These are phyloP conservation scores for Trichosporon sp. DNA, from an alignment of 1,284 basidiomycete genomes.

Conservation along the genomic window DNA sequence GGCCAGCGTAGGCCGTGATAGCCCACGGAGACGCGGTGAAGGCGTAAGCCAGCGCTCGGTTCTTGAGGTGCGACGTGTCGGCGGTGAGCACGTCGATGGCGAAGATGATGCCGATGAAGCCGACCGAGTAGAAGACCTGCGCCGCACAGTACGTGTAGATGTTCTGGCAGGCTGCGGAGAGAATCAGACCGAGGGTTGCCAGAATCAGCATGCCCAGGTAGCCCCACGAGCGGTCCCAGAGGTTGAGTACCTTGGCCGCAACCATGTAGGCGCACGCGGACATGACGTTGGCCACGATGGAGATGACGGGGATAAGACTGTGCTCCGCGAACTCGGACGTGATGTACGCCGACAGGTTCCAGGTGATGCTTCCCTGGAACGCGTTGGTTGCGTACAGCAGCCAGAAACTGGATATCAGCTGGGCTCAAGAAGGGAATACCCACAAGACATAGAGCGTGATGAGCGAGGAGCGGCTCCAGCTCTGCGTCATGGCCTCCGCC, in stretches of 20 bases:
- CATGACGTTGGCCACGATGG: conserved; percentile 46
- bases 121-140: conserved; percentile 51
- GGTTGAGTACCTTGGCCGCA: conserved; percentile 47
- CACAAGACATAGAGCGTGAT: conserved; percentile 41
- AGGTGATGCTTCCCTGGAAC: conserved; percentile 48
- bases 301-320: conserved; percentile 51
- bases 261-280: conserved; percentile 46
- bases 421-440: conserved; percentile 20
- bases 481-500: conserved; percentile 44
- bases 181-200: conserved; percentile 48
- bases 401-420: conserved; percentile 41
- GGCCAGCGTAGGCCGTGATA: conserved; percentile 57
- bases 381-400: conserved; percentile 49
- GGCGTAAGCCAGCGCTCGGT: conserved; percentile 56
- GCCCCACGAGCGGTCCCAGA: conserved; percentile 46
- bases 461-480: conserved; percentile 43
- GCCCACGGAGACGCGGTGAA: conserved; percentile 56
- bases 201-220: conserved; percentile 39
- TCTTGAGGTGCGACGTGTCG: conserved; percentile 53
- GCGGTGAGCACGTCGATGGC: conserved; percentile 56
- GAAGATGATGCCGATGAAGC: conserved; percentile 55
- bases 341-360: conserved; percentile 46
- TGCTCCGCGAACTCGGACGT: conserved; percentile 43
- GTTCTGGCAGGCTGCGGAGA: conserved; percentile 45
- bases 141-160: conserved; percentile 49